Evolutionary conservation across 192 early-diverging fungal genomes (phyloP), one percentile per base, ranked within the genome.

Genomic region (Linnemannia hyalina): DNA sequence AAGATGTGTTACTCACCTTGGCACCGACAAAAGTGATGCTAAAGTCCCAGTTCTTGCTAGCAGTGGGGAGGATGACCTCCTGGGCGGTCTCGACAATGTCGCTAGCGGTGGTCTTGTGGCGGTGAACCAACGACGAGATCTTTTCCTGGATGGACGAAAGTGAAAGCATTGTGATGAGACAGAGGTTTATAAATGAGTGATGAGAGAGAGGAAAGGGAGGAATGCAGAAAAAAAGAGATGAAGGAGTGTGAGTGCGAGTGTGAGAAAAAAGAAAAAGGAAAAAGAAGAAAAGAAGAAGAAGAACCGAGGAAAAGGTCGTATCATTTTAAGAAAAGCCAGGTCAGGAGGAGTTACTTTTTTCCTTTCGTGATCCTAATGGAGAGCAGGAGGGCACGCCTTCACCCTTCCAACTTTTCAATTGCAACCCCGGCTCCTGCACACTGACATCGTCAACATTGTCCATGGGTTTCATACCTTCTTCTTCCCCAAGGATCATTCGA

Each of bases 1-100:
- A 40, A 11, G 44, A 15, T 11, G 44, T 46, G 10, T 46, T 46
- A 1, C 32, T 54, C 68, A 86, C 84, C 76, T 77, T 74, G 42
- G 76, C 84, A 70, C 84, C 84, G 13, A 74, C 65, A 54, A 86
- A 86, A 42, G 63, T 74, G 75, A 86, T 74, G 47, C 35, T 70
- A 32, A 46, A 86, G 68, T 81, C 80, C 84, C 84, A 86, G 72
- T 77, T 86, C 65, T 74, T 86, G 79, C 76, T 84, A 4, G 77
- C 32, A 42, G 20, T 0, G 22, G 46, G 46, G 70, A 44, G 35
- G n/a, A 46, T 38, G 23, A 36, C 23, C 20, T 74, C 46, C 18
- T 68, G 68, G 22, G 40, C 44, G 2, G 52, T 6, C 16, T 29
- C 46, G 6, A 63, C 54, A 23, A 42, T 75, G 11, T 49, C 29